Percentiles rank a stretch among this genome's conserved stretches.
These are phyloP conservation scores for Barnettozyma botsteinii DNA, from an alignment of 805 yeast genomes.

Conservation along the genomic window DNA sequence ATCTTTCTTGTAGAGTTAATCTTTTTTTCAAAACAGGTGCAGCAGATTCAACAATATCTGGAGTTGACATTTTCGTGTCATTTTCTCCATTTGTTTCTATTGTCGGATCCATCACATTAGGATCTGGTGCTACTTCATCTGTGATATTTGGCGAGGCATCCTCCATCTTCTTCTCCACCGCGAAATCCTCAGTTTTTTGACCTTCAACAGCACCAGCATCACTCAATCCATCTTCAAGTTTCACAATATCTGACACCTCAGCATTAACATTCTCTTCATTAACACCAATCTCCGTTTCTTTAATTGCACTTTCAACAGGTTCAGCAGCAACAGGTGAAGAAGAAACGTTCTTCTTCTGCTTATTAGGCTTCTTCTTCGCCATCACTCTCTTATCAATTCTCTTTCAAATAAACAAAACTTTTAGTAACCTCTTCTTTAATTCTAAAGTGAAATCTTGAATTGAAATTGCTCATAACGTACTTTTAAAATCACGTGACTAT, in stretches of 20 bases:
- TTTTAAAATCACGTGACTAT: no score
- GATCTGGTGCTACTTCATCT: background rate
- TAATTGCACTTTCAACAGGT: background rate
- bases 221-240: no score
- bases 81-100: no score
- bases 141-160: no score
- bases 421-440: no score
- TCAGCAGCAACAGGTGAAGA: background rate
- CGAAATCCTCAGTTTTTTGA: background rate
- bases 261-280: background rate
- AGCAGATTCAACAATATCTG: background rate
- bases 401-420: no score
- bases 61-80: no score
- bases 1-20: slow-evolving; percentile 75
- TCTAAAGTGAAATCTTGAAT: no score
- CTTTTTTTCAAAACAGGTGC: slow-evolving; percentile 42
- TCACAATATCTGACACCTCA: no score
- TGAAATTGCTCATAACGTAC: no score
- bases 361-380: slow-evolving; percentile 2
- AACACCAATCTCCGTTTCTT: background rate
- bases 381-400: no score
- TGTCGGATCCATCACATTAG: background rate
- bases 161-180: background rate
- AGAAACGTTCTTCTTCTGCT: background rate
- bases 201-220: no score